A percentile compares a stretch with the other conserved stretches of the same genome.
These are phyloP conservation scores for Colletotrichum chrysophilum DNA, from an alignment of 2,329 filamentous ascomycete genomes.

Conservation along the genomic window DNA sequence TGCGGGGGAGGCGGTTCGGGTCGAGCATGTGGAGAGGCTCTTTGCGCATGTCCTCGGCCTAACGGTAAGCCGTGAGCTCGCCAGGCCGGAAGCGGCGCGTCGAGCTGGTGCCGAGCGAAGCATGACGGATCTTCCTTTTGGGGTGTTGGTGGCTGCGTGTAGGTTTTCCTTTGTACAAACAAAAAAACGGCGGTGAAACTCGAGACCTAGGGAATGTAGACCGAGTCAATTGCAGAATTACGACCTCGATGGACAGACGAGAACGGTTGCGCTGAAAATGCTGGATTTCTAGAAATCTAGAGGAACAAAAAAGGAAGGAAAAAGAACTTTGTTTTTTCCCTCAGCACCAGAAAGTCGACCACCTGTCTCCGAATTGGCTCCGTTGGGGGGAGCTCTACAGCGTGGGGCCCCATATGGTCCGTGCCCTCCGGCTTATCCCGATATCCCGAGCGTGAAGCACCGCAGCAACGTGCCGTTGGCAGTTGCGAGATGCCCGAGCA, in stretches of 20 bases:
- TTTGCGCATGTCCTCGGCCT: slow-evolving; percentile 20
- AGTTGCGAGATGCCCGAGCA: neutral
- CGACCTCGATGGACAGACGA: neutral
- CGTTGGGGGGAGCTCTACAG: slow-evolving; percentile 10
- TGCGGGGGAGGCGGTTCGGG: slow-evolving; percentile 18
- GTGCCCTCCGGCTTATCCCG: slow-evolving; percentile 17
- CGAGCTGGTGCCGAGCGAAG: slow-evolving; percentile 19
- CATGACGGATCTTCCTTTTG: neutral
- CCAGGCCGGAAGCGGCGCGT: slow-evolving; percentile 21
- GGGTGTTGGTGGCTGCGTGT: neutral
- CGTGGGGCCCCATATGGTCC: neutral
- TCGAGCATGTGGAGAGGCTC: slow-evolving; percentile 21
- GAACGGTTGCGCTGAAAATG: neutral
- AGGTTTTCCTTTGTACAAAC: neutral
- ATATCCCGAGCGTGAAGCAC: neutral
- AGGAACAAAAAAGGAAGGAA: neutral
- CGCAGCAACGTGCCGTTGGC: neutral
- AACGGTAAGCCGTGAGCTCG: slow-evolving; percentile 16
- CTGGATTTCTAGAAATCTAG: neutral
- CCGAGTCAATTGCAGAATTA: slow-evolving; percentile 1
- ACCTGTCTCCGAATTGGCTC: slow-evolving; percentile 2
- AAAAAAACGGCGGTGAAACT: neutral
- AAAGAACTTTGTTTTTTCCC: slow-evolving; percentile 3
- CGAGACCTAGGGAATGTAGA: neutral
- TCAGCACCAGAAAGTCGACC: neutral